Evolutionary conservation across 1,139 yeast genomes (phyloP).

Genomic region (Hyphopichia pseudoburtonii): DNA sequence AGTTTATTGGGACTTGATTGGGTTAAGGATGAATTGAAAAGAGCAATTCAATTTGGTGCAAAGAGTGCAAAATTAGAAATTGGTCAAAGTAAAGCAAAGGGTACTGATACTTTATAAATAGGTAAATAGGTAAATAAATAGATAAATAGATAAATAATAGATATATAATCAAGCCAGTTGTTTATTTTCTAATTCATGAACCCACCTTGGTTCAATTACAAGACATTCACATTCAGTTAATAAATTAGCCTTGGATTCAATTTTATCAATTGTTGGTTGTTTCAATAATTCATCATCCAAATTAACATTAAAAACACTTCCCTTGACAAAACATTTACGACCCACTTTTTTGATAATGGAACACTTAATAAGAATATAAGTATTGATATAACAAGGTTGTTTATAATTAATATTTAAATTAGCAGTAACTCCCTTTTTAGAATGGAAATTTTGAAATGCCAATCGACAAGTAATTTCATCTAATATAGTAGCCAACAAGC

Average conservation of each 20-base stretch:
- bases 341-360: conserved; percentile 32
- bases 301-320: conserved; percentile 30
- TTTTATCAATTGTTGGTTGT: conserved; percentile 7
- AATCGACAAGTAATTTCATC: conserved; percentile 56
- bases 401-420: conserved; percentile 44
- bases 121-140: background rate
- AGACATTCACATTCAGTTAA: conserved; percentile 43
- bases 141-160: conserved; percentile 5
- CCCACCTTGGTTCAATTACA: conserved; percentile 51
- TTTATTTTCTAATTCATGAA: conserved; percentile 28
- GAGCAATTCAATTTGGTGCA: conserved; percentile 97
- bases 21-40: conserved; percentile 75
- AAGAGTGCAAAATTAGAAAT: conserved; percentile 88
- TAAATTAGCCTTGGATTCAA: conserved; percentile 24
- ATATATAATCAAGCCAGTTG: conserved; percentile 1
- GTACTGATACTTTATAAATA: conserved; percentile 47
- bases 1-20: conserved; percentile 44
- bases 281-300: conserved; percentile 13
- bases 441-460: conserved; percentile 47
- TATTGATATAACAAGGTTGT: conserved; percentile 37
- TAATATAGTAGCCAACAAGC: conserved; percentile 51
- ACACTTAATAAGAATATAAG: conserved; percentile 38
- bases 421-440: conserved; percentile 47
- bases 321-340: conserved; percentile 46
- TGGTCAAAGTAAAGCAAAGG: conserved; percentile 65